phyloP scores from a whole-genome alignment of 495 filamentous ascomycete genomes.

The Hypoxylon lienhwacheense region DNA sequence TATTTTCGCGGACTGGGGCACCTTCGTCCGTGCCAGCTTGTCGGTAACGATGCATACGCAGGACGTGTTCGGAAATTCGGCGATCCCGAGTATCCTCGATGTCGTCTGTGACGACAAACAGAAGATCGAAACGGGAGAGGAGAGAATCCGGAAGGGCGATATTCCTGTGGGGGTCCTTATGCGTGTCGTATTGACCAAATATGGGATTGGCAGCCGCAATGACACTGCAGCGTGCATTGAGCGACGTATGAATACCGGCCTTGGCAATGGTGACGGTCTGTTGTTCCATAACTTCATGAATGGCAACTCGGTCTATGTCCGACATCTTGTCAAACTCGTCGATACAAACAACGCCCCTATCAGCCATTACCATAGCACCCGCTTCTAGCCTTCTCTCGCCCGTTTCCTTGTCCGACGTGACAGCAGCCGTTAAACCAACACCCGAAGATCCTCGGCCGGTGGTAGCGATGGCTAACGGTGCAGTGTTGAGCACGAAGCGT shows the following conservation, averaged over 20 bases:
- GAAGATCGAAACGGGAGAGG: slow-evolving; percentile 96
- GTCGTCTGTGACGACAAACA: slow-evolving; percentile 98
- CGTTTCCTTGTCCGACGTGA: slow-evolving; percentile 96
- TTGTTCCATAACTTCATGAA: slow-evolving; percentile 99
- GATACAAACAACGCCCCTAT: slow-evolving; percentile 97
- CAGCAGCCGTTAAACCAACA: slow-evolving; percentile 96
- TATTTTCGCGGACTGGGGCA: slow-evolving; percentile 88
- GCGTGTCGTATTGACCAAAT: slow-evolving; percentile 96
- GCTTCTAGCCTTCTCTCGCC: slow-evolving; percentile 94
- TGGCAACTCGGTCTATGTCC: slow-evolving; percentile 95
- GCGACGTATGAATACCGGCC: slow-evolving; percentile 95
- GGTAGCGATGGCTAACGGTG: slow-evolving; percentile 93
- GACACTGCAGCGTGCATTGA: slow-evolving; percentile 96
- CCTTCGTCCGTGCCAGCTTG: slow-evolving; percentile 94
- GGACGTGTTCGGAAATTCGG: slow-evolving; percentile 91
- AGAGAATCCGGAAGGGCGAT: slow-evolving; percentile 97
- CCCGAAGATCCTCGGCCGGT: slow-evolving; percentile 97
- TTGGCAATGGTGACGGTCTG: slow-evolving; percentile 99
- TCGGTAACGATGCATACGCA: slow-evolving; percentile 96
- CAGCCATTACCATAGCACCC: slow-evolving; percentile 97
- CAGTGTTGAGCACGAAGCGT: slow-evolving; percentile 96
- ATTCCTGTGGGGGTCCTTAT: slow-evolving; percentile 98
- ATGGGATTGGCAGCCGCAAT: slow-evolving; percentile 97
- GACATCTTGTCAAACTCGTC: slow-evolving; percentile 99
- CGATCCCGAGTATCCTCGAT: slow-evolving; percentile 91